Evolutionary conservation across 1,139 yeast species (phyloP), one percentile per base, ranked within the genome.

Genomic region (Meyerozyma athensensis): DNA sequence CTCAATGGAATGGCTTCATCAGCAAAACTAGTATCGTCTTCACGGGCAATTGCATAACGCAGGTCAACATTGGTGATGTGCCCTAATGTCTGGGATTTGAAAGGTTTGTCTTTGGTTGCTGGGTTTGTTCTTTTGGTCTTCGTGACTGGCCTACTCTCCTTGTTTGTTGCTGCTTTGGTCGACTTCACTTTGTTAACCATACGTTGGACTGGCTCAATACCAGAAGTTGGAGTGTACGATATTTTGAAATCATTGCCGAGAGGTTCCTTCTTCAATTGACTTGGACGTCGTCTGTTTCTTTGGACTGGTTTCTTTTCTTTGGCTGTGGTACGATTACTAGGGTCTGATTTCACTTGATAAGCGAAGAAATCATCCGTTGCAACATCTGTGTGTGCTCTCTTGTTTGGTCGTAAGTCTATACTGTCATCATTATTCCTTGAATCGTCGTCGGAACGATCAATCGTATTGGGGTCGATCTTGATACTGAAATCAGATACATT

Each of bases 1-100:
- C 59, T 46, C 33, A 61, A 53, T 12, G 63, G 56, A 5, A 52
- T 36, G 7, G 49, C 41, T 5, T 18, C 31, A 5, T 30, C 33
- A 21, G 14, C 10, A 14, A 24, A n/a, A 24, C 28, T 24, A 12
- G 14, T 24, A 24, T 24, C 28, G 5, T 24, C 14, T 12, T 24
- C 14, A 13, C 13, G 28, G 13, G 16, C 28, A n/a, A 24, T 12
- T 14, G 28, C 14, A 12, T 24, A 14, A 4, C 13, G 28, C 28
- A 24, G n/a, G 13, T 24, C 28, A 7, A 24, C 7, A 17, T 24
- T 24, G 9, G 28, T 17, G 7, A 24, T 5, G 4, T 17, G 28
- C 7, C 16, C 28, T 12, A 24, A 12, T 3, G 28, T 24, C 14
- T 24, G 28, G 4, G 28, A 24, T 12, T 24, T 24, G 28, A 24